Percentiles rank a stretch among this genome's conserved stretches.
These are phyloP conservation scores for Cichorium intybus DNA, from an alignment of 140 eudicot genomes.

Conservation along the genomic window DNA sequence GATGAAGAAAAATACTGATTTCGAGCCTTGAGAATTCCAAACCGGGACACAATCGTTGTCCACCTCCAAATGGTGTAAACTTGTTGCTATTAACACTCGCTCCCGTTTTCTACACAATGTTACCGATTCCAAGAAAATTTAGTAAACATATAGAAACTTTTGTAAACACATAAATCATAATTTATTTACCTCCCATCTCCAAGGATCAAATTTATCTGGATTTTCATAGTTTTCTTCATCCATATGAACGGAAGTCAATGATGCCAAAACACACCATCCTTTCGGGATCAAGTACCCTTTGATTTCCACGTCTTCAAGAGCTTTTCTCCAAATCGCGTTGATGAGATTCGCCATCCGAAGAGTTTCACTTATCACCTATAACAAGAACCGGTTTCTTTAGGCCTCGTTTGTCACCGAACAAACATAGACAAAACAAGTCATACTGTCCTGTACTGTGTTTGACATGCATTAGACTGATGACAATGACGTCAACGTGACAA, in stretches of 20 bases:
- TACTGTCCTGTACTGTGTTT: not conserved
- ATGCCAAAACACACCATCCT: conserved; percentile 92
- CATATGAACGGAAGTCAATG: conserved; percentile 95
- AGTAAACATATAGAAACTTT: not conserved
- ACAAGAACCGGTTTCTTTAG: not conserved
- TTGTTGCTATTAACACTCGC: conserved; percentile 53
- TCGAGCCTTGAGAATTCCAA: conserved; percentile 90
- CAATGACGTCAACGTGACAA: no score
- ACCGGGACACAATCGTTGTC: conserved; percentile 97
- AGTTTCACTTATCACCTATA: conserved; percentile 89
- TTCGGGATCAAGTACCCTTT: conserved; percentile 89
- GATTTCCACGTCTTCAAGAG: conserved; percentile 78
- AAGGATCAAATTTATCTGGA: conserved; percentile 77
- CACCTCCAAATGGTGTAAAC: conserved; percentile 97
- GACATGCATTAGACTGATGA: not conserved
- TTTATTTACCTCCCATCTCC: conserved; percentile 92
- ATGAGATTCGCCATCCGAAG: conserved; percentile 91
- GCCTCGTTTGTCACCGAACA: not conserved
- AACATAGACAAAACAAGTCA: not conserved
- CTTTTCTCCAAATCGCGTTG: conserved; percentile 94
- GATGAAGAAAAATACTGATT: conserved; percentile 90
- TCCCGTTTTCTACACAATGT: conserved; percentile 46
- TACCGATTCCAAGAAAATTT: not conserved
- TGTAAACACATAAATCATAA: not conserved
- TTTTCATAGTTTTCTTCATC: conserved; percentile 75